Percentiles rank a stretch among this genome's conserved stretches.
Evolutionary conservation across 169 alveolate genomes (phyloP).

Genomic region (Prorocentrum cordatum): DNA sequence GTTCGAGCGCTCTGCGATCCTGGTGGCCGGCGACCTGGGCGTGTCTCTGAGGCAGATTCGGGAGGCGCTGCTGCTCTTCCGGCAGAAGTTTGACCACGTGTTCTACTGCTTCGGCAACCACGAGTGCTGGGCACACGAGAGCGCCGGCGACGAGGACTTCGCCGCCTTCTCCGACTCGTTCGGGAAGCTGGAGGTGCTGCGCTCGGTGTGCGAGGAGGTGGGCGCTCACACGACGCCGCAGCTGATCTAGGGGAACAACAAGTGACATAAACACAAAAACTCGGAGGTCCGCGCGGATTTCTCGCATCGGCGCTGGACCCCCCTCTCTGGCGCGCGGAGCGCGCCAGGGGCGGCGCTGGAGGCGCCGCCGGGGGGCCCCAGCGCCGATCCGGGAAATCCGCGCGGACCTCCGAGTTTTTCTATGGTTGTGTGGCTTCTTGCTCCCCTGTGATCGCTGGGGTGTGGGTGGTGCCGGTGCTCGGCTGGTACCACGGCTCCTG

Average conservation of each 20-base stretch:
- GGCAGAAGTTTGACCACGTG: constrained; percentile 3
- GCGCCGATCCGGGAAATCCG: no score
- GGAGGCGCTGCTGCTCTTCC: neutral
- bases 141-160: neutral
- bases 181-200: constrained; percentile 10
- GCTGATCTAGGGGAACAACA: neutral
- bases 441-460: no score
- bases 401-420: no score
- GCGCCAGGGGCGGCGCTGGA: no score
- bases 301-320: no score
- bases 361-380: no score
- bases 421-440: no score
- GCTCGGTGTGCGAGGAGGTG: neutral
- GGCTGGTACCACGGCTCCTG: constrained; percentile 42
- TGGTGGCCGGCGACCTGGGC: constrained; percentile 39
- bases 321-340: no score
- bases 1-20: neutral
- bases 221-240: neutral
- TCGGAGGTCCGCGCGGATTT: no score
- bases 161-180: neutral
- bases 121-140: constrained; percentile 22
- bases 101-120: constrained; percentile 42
- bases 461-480: constrained; percentile 43
- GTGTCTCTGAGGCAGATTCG: neutral
- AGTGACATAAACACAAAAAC: no score